A percentile compares a stretch with the other conserved stretches of the same genome.
phyloP scores from a whole-genome alignment of 1,284 basidiomycete species.

The Ustilago vetiveriae region DNA sequence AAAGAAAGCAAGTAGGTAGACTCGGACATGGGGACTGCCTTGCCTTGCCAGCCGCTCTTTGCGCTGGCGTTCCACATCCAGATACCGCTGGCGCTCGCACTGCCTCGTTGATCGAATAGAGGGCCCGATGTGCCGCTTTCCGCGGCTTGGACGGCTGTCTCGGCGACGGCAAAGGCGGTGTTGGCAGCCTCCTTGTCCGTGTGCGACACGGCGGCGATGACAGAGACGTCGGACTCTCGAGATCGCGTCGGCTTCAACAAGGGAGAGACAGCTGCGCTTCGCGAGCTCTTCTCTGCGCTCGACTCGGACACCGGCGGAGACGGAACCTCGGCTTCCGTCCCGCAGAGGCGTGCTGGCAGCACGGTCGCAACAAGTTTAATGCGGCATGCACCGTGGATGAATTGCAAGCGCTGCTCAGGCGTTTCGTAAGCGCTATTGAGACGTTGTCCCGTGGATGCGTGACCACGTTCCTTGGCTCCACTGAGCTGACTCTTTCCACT shows the following conservation, averaged over 20 bases:
- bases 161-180: constrained; percentile 53
- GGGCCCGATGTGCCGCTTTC: constrained; percentile 32
- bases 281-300: neutral
- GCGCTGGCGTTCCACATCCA: constrained; percentile 57
- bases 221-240: constrained; percentile 46
- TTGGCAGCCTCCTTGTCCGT: constrained; percentile 49
- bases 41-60: constrained; percentile 45
- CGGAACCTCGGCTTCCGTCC: neutral
- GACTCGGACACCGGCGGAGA: constrained; percentile 4
- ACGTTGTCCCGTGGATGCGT: constrained; percentile 2
- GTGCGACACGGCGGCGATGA: constrained; percentile 46
- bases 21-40: constrained; percentile 45
- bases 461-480: constrained; percentile 6
- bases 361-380: constrained; percentile 46
- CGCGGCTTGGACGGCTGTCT: constrained; percentile 48
- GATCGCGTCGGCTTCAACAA: constrained; percentile 14
- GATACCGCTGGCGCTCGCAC: constrained; percentile 36
- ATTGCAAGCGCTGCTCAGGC: constrained; percentile 44
- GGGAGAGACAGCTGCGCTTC: constrained; percentile 7
- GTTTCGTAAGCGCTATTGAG: constrained; percentile 23
- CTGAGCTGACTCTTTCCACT: constrained; percentile 13
- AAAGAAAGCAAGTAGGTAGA: constrained; percentile 60
- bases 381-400: constrained; percentile 46
- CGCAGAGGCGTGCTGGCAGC: constrained; percentile 28
- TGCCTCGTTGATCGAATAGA: constrained; percentile 28